Evolutionary conservation across 1,139 yeast genomes (phyloP).

Genomic region (Saccharomyces hybrid): DNA sequence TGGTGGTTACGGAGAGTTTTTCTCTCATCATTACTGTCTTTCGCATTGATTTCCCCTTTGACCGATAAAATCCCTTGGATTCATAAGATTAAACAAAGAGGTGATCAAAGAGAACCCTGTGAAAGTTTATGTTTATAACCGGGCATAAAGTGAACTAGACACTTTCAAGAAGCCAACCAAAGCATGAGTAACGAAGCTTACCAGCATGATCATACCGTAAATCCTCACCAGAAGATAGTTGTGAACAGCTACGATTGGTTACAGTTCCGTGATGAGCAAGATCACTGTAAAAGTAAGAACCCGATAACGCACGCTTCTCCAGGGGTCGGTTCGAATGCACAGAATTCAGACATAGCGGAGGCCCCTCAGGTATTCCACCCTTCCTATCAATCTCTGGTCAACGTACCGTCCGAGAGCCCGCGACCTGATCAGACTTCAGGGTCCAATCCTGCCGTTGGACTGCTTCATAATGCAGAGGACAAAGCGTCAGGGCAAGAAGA

Average conservation of each 20-base stretch:
- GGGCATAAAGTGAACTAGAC: not conserved
- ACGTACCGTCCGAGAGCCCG: not conserved
- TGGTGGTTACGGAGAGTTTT: not conserved
- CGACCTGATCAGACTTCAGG: not conserved
- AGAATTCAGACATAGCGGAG: not conserved
- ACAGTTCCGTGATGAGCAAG: slow-evolving; percentile 15
- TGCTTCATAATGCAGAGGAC: slow-evolving; percentile 1
- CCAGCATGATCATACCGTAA: slow-evolving; percentile 8
- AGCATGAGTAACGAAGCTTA: not conserved
- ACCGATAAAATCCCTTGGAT: not conserved
- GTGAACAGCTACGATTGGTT: slow-evolving; percentile 21
- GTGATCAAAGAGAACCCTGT: not conserved
- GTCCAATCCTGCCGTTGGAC: not conserved
- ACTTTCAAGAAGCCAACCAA: not conserved
- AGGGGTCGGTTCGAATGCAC: not conserved
- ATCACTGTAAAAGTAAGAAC: slow-evolving; percentile 4
- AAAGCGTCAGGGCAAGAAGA: not conserved
- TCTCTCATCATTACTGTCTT: not conserved
- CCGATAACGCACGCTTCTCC: slow-evolving; percentile 1
- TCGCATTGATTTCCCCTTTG: not conserved
- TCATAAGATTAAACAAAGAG: not conserved
- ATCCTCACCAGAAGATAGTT: slow-evolving; percentile 13
- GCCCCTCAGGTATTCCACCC: not conserved
- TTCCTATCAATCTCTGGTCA: not conserved
- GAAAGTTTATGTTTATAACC: not conserved